These are phyloP conservation scores for Ligustrum vulgare DNA, from an alignment of 257 asterid genomes.

Conservation along the genomic window DNA sequence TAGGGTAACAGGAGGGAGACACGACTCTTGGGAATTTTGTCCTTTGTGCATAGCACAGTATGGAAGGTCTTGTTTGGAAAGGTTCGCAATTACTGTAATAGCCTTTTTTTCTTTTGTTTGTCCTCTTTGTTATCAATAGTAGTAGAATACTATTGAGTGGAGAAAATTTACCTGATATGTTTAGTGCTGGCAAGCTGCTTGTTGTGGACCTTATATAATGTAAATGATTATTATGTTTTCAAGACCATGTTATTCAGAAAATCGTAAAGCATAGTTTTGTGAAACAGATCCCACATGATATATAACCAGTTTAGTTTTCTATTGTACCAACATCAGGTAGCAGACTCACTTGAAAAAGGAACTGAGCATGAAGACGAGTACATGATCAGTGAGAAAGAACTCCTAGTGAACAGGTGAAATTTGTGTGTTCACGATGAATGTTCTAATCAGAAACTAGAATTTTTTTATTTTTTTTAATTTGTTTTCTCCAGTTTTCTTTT, in stretches of 20 bases:
- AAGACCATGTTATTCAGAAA: background rate
- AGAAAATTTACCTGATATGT: background rate
- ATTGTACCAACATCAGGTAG: conserved; percentile 52
- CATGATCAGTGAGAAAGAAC: conserved; percentile 97
- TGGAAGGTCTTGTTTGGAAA: conserved; percentile 94
- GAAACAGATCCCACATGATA: background rate
- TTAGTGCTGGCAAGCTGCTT: background rate
- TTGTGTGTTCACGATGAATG: background rate
- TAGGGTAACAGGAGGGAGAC: conserved; percentile 94
- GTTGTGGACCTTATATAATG: background rate
- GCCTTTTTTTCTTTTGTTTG: background rate
- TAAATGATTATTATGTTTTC: background rate
- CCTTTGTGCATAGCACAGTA: conserved; percentile 89
- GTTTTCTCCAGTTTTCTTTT: background rate
- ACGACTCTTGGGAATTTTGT: conserved; percentile 72
- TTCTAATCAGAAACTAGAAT: background rate
- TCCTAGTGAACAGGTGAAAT: conserved; percentile 78
- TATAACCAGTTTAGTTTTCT: conserved; percentile 12
- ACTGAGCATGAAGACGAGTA: conserved; percentile 98
- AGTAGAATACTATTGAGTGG: background rate
- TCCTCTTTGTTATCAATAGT: background rate
- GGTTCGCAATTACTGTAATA: conserved; percentile 35
- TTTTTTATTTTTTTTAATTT: background rate
- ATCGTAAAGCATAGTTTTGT: background rate
- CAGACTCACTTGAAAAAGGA: conserved; percentile 96